These are phyloP conservation scores for Paraphoma chrysanthemicola DNA, from an alignment of 2,329 filamentous ascomycete genomes.

Conservation along the genomic window DNA sequence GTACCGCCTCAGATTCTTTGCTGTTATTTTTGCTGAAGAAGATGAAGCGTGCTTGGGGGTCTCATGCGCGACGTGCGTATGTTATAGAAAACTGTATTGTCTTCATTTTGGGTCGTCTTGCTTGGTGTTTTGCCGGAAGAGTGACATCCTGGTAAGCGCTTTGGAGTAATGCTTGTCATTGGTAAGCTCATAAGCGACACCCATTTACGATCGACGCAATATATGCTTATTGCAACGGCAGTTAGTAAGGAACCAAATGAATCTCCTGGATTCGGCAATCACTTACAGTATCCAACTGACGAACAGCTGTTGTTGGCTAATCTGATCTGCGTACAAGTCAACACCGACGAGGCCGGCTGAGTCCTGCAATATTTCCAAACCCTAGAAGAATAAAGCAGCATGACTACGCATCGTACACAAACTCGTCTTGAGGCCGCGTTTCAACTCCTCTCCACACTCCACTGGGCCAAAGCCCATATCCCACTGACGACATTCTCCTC, in stretches of 20 bases:
- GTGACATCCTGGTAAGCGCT: slow-evolving; percentile 7
- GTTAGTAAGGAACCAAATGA: background rate
- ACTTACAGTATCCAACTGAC: background rate
- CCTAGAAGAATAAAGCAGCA: no score
- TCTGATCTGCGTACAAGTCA: no score
- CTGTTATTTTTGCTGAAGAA: no score
- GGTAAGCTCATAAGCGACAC: slow-evolving; percentile 18
- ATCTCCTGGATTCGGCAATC: background rate
- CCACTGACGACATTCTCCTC: slow-evolving; percentile 50
- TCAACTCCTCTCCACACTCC: slow-evolving; percentile 11
- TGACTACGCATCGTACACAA: no score
- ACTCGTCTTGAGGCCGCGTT: no score
- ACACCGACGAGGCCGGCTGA: no score
- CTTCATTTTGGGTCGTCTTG: background rate
- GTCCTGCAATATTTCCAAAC: no score
- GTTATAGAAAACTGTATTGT: background rate
- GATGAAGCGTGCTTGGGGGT: no score
- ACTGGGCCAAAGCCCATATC: slow-evolving; percentile 53
- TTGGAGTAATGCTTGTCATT: slow-evolving; percentile 26
- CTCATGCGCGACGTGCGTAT: no score
- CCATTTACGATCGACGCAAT: background rate
- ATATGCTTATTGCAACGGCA: slow-evolving; percentile 2
- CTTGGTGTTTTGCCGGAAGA: slow-evolving; percentile 11
- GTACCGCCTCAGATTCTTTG: no score
- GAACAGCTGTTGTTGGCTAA: no score